Evolutionary conservation across 345 rosid genomes (phyloP), one percentile per base, ranked within the genome.

Genomic region (Euphorbia peplus): DNA sequence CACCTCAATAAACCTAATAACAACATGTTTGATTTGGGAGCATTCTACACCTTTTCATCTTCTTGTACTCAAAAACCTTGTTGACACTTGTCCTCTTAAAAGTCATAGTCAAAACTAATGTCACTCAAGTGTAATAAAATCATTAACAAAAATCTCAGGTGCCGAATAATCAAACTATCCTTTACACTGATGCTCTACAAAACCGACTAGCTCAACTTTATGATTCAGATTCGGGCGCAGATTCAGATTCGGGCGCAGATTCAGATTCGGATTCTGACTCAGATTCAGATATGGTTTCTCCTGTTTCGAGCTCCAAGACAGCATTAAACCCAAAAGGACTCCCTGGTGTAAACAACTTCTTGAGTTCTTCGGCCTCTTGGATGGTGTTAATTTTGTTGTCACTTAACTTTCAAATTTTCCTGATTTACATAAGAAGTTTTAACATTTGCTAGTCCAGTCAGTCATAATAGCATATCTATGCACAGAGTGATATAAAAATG

Each of bases 311-410:
- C 74, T 86, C 90, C 58, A 85, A 50, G 70, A 72, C 71, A 21
- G 79, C 84, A 37, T 73, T 88, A 63, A 88, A 88, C 50, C 82
- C 83, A 22, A 88, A 88, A 16, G 74, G 79, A 41, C 68, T 77
- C 70, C 93, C 93, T 11, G 87, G 88, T 73, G 64, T 8, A 66
- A 84, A 88, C 58, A 58, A 32, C 39, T 76, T 74, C 77, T 75
- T 83, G 63, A 88, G 90, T 66, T 88, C 86, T 63, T 80, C 85
- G 8, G 75, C 66, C 12, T 76, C 65, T 69, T 88, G 87, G 59
- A 42, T 80, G 24, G 93, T 86, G 80, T 30, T 81, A 60, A 86
- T 60, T 73, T 81, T 88, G 54, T 86, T 83, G 9, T 84, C 88
- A n/a, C 73, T 86, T 86, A 65, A 84, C 84, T 1, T 67, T 72